Conservation (phyloP, 2,329 filamentous ascomycete genomes). For the Drechslerella coelobrocha region DNA sequence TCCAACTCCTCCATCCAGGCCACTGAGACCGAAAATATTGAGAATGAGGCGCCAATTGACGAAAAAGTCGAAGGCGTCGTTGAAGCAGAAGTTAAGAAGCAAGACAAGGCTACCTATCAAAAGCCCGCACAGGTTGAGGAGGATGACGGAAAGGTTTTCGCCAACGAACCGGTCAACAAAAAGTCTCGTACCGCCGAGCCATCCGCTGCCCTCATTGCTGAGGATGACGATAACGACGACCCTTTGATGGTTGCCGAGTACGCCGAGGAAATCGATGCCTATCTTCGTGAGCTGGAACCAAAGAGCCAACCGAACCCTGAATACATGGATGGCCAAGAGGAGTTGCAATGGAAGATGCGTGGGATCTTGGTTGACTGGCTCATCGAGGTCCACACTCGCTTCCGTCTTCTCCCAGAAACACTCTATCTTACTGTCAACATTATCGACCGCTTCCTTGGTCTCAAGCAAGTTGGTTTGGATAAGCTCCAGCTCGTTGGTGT, state of each 20-base stretch:
- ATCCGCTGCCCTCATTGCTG: conserved; percentile 67
- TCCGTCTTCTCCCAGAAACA: conserved; percentile 93
- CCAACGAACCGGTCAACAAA: conserved; percentile 46
- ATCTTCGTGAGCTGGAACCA: conserved; percentile 84
- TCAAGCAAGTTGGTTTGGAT: conserved; percentile 94
- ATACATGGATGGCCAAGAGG: conserved; percentile 94
- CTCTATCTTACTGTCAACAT: conserved; percentile 97
- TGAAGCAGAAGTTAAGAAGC: conserved; percentile 53
- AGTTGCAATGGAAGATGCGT: conserved; percentile 98
- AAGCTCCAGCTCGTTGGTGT: conserved; percentile 95
- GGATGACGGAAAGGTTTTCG: conserved; percentile 42
- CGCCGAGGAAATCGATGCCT: conserved; percentile 95
- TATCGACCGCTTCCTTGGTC: conserved; percentile 94
- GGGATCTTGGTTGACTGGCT: conserved; percentile 98
- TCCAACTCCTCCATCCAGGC: conserved; percentile 35
- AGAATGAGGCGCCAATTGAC: conserved; percentile 52
- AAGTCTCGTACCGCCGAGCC: conserved; percentile 33
- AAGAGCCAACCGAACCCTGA: conserved; percentile 83
- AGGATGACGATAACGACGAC: conserved; percentile 87
- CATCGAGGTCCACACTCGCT: conserved; percentile 96
- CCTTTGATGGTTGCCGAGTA: conserved; percentile 98
- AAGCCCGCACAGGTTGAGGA: conserved; percentile 33
- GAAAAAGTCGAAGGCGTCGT: conserved; percentile 57
- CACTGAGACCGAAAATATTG: conserved; percentile 51
- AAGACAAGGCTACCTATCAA: conserved; percentile 19